A percentile compares a stretch with the other conserved stretches of the same genome.
Evolutionary conservation across 192 early-diverging fungal genomes (phyloP).

Genomic region (Coemansia sp.): DNA sequence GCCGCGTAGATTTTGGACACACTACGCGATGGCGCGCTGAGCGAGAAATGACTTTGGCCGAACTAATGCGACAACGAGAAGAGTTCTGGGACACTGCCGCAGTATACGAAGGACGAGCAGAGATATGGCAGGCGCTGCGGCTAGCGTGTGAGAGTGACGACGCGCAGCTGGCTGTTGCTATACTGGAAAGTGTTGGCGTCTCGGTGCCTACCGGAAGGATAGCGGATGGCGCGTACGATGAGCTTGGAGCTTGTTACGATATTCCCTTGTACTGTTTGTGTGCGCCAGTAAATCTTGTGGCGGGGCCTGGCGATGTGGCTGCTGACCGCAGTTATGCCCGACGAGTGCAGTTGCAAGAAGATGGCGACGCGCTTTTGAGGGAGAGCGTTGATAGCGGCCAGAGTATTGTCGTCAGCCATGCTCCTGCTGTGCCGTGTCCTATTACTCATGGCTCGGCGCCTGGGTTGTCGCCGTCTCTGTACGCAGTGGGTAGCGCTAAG

Average conservation of each 20-base stretch:
- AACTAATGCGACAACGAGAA: slow-evolving; percentile 60
- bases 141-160: slow-evolving; percentile 62
- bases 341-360: neutral
- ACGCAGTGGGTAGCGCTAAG: neutral
- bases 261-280: slow-evolving; percentile 72
- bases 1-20: slow-evolving; percentile 34
- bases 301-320: neutral
- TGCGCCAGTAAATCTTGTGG: slow-evolving; percentile 61
- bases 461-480: slow-evolving; percentile 6
- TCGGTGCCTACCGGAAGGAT: slow-evolving; percentile 72
- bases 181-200: slow-evolving; percentile 71
- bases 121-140: slow-evolving; percentile 80
- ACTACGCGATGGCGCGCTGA: slow-evolving; percentile 22
- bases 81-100: slow-evolving; percentile 80
- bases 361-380: neutral
- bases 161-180: slow-evolving; percentile 61
- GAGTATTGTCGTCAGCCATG: neutral
- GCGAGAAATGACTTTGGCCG: slow-evolving; percentile 5
- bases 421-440: neutral
- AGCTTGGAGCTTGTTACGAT: slow-evolving; percentile 70
- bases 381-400: slow-evolving; percentile 1
- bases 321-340: slow-evolving; percentile 6
- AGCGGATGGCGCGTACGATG: slow-evolving; percentile 80
- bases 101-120: slow-evolving; percentile 69
- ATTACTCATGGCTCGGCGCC: neutral